Conservation (phyloP, 331 rosid genomes). For the Prunus yedoensis region DNA sequence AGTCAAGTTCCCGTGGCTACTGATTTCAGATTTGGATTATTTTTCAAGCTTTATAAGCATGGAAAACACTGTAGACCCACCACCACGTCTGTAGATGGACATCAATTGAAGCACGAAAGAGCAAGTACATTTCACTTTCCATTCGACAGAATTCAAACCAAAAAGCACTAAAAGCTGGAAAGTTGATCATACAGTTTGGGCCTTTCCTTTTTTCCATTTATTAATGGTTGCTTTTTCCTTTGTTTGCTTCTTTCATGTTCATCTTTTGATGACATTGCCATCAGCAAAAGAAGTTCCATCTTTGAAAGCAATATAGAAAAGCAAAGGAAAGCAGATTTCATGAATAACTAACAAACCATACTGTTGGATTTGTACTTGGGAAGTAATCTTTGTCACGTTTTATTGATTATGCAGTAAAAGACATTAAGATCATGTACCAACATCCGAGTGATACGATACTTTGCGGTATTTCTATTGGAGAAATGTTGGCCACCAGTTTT, state of each 20-base stretch:
- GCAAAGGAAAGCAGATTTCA: background rate
- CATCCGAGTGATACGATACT: background rate
- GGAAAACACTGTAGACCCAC: background rate
- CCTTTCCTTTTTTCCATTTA: background rate
- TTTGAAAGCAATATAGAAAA: background rate
- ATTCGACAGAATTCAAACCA: constrained; percentile 16
- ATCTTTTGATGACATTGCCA: background rate
- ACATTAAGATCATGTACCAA: no score
- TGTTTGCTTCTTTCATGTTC: background rate
- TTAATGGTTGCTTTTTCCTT: background rate
- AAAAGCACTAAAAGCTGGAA: constrained; percentile 12
- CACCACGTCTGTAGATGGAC: background rate
- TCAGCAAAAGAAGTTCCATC: background rate
- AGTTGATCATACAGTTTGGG: background rate
- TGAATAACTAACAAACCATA: background rate
- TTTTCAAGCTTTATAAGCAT: background rate
- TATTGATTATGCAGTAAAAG: no score
- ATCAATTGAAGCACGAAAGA: background rate
- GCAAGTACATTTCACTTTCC: constrained; percentile 18
- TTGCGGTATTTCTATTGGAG: background rate
- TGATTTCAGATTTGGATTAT: background rate
- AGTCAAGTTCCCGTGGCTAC: background rate
- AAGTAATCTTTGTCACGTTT: no score
- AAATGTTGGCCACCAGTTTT: constrained; percentile 10
- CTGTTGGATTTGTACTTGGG: background rate